Base-by-base conservation (phyloP, 768 basidiomycete genomes). In the Kwoniella sp. region DNA sequence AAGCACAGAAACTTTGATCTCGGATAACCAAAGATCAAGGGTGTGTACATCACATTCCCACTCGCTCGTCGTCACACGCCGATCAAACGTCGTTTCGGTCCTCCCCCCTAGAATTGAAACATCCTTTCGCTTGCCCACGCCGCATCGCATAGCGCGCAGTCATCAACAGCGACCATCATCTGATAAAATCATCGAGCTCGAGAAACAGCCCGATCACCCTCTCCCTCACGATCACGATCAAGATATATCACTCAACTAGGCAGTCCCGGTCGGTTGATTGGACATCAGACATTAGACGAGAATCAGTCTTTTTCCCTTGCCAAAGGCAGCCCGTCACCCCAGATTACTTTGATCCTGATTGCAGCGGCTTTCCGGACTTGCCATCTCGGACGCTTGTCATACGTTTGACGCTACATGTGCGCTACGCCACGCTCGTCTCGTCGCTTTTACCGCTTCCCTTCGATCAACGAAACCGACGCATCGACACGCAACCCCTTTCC, bases 311-410 rank as follows among this genome's bases (percentile, higher is more conserved):
- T 45, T 11, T 17, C 41, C 41, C 41, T 3, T 45, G 3, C 41
- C 41, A 45, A 45, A 45, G 41, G 41, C 15, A 45, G 41, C 41
- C 15, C 41, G 41, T 45, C 41, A 45, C 41, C 41, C 41, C 41
- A 45, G 17, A 45, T 9, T 45, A 45, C 15, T 11, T 45, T 45
- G 41, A 45, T 45, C 41, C 20, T 45, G 41, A 45, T 45, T 17
- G 41, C 41, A 45, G 8, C 41, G 5, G 17, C 41, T 34, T 5
- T 34, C 34, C 34, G 34, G 34, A 34, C 34, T n/a, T 13, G 34
- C 34, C 34, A 34, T 34, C 34, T 34, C 34, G 34, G 34, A 34
- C 13, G 34, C 34, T 34, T 34, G 34, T 34, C 41, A n/a, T n/a
- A n/a, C n/a, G 41, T 45, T 45, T 45, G 41, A 45, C 41, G 41